phyloP scores from a whole-genome alignment of 495 filamentous ascomycete species.

The Melanomma pulvis-pyrius region DNA sequence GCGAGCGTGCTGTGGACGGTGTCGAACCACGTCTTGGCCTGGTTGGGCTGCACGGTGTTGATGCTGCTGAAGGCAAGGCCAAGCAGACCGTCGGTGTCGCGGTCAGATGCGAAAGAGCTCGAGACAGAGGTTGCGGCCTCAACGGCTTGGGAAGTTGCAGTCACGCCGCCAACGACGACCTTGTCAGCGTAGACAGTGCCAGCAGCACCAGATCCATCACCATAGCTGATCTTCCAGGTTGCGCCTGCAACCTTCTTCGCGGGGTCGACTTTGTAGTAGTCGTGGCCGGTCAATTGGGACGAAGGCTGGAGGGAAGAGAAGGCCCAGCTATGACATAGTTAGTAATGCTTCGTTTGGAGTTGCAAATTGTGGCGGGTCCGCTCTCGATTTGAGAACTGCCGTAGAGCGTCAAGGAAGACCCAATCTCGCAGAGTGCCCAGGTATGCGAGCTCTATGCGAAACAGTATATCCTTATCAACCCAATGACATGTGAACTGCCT shows the following conservation, averaged over 20 bases:
- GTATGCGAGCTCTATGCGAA: not conserved
- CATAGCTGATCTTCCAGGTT: slow-evolving; percentile 71
- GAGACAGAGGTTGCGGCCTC: slow-evolving; percentile 68
- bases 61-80: slow-evolving; percentile 71
- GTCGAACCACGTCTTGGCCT: slow-evolving; percentile 73
- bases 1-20: slow-evolving; percentile 63
- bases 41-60: slow-evolving; percentile 67
- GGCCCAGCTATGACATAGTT: slow-evolving; percentile 35
- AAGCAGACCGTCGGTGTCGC: slow-evolving; percentile 68
- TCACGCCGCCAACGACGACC: slow-evolving; percentile 67
- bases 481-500: not conserved
- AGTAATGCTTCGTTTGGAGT: slow-evolving; percentile 11
- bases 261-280: slow-evolving; percentile 58
- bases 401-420: not conserved
- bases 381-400: slow-evolving; percentile 1
- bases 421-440: slow-evolving; percentile 8
- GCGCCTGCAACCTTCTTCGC: slow-evolving; percentile 56
- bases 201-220: slow-evolving; percentile 66
- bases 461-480: not conserved
- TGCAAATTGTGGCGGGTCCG: not conserved
- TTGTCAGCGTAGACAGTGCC: slow-evolving; percentile 72
- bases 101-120: slow-evolving; percentile 59
- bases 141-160: slow-evolving; percentile 66
- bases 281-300: slow-evolving; percentile 59
- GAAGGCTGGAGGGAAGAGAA: slow-evolving; percentile 40